Conservation (phyloP, 2,329 filamentous ascomycete genomes). For the Epichloe baconii region DNA sequence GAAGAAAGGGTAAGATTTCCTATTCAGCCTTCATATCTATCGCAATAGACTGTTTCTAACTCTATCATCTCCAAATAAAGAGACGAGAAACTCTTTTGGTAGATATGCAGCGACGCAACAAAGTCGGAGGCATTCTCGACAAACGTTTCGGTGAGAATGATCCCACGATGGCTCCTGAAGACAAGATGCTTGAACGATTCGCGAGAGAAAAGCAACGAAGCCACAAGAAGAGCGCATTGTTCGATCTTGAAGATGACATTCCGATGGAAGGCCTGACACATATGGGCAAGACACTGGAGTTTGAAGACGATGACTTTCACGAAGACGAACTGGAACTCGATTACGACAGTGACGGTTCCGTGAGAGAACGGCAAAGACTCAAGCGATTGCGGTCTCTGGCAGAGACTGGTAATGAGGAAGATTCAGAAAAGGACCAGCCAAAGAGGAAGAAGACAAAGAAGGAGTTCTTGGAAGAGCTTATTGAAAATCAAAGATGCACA, state of each 20-base stretch:
- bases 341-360: slow-evolving; percentile 43
- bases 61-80: slow-evolving; percentile 24
- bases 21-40: background rate
- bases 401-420: slow-evolving; percentile 32
- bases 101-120: slow-evolving; percentile 80
- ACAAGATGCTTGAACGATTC: slow-evolving; percentile 83
- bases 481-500: slow-evolving; percentile 90
- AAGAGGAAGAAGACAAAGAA: slow-evolving; percentile 89
- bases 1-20: slow-evolving; percentile 58
- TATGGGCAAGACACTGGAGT: slow-evolving; percentile 59
- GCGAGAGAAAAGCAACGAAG: slow-evolving; percentile 72
- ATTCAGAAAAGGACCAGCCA: slow-evolving; percentile 42
- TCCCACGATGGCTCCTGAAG: slow-evolving; percentile 82
- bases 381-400: slow-evolving; percentile 41
- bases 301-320: slow-evolving; percentile 64
- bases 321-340: slow-evolving; percentile 56
- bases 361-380: slow-evolving; percentile 38
- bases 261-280: slow-evolving; percentile 63
- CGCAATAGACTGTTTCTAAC: background rate
- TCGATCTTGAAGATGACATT: slow-evolving; percentile 70
- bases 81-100: slow-evolving; percentile 72
- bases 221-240: slow-evolving; percentile 66
- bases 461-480: slow-evolving; percentile 95
- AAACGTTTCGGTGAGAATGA: slow-evolving; percentile 93
- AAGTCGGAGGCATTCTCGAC: slow-evolving; percentile 85